Conservation (phyloP, 2,329 filamentous ascomycete genomes). For the Sporothrix inflata region DNA sequence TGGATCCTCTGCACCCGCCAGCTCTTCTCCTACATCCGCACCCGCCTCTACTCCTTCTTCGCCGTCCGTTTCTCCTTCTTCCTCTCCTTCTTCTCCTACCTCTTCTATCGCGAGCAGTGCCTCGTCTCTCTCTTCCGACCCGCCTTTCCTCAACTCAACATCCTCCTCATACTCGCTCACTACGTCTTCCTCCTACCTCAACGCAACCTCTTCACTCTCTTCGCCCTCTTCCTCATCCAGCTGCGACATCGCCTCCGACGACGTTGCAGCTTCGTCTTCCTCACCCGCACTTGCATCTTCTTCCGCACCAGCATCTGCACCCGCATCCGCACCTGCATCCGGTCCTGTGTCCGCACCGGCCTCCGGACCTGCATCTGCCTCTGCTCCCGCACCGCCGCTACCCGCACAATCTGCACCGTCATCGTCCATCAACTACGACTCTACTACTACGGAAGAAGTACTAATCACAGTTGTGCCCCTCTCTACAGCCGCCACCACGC, state of each 20-base stretch:
- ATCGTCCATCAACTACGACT: conserved; percentile 16
- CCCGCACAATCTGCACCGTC: neutral
- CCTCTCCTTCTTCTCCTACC: conserved; percentile 2
- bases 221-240: conserved; percentile 9
- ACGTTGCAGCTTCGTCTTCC: neutral
- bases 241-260: neutral
- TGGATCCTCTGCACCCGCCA: neutral
- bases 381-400: neutral
- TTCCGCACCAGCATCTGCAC: neutral
- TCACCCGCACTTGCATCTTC: neutral
- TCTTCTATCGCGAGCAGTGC: neutral
- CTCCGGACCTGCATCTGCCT: neutral
- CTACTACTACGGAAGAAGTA: conserved; percentile 24
- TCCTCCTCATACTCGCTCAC: neutral
- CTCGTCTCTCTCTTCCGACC: neutral
- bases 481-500: conserved; percentile 21
- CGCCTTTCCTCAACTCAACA: neutral
- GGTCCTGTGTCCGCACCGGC: neutral
- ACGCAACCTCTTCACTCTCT: neutral
- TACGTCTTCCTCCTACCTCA: conserved; percentile 1
- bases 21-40: neutral
- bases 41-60: neutral
- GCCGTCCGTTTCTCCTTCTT: neutral
- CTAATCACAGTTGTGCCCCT: conserved; percentile 30
- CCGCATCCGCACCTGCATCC: neutral